phyloP scores from a whole-genome alignment of 78 protist species.

The Fonticula alba region DNA sequence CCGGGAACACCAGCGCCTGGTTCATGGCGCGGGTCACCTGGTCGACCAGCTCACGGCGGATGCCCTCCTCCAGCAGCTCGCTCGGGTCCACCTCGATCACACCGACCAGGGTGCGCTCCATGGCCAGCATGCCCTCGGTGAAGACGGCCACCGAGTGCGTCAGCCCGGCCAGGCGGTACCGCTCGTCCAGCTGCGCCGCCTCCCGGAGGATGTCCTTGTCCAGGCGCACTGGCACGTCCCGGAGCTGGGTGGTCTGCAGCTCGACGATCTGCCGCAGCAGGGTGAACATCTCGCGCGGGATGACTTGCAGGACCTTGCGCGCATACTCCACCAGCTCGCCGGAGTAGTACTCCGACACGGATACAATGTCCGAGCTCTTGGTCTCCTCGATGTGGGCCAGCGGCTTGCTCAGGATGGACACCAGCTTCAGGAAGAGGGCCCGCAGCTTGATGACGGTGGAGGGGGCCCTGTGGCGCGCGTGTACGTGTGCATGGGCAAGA shows the following conservation, averaged over 20 bases:
- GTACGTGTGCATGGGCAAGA: neutral
- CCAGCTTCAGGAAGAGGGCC: constrained; percentile 79
- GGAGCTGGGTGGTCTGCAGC: constrained; percentile 44
- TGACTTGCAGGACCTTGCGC: constrained; percentile 69
- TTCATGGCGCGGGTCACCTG: constrained; percentile 49
- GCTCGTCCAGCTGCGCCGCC: constrained; percentile 61
- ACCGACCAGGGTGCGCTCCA: constrained; percentile 88
- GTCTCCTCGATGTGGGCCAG: constrained; percentile 76
- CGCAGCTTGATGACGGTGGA: constrained; percentile 62
- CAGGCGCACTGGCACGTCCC: constrained; percentile 62
- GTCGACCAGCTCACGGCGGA: constrained; percentile 73
- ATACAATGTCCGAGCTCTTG: constrained; percentile 44
- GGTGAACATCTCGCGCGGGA: constrained; percentile 68
- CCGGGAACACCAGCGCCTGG: constrained; percentile 22
- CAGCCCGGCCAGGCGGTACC: constrained; percentile 53
- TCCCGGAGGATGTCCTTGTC: constrained; percentile 47
- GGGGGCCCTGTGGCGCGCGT: constrained; percentile 20
- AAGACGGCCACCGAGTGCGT: constrained; percentile 66
- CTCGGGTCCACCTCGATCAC: constrained; percentile 61
- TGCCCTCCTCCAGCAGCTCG: constrained; percentile 77
- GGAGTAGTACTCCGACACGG: constrained; percentile 78
- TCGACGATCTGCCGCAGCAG: constrained; percentile 48
- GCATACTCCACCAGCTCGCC: constrained; percentile 55
- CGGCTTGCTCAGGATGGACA: constrained; percentile 76
- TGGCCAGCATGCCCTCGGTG: constrained; percentile 89